A percentile compares a stretch with the other conserved stretches of the same genome.
Conservation (phyloP, 805 yeast species). For the Isabelozyma rhagii region DNA sequence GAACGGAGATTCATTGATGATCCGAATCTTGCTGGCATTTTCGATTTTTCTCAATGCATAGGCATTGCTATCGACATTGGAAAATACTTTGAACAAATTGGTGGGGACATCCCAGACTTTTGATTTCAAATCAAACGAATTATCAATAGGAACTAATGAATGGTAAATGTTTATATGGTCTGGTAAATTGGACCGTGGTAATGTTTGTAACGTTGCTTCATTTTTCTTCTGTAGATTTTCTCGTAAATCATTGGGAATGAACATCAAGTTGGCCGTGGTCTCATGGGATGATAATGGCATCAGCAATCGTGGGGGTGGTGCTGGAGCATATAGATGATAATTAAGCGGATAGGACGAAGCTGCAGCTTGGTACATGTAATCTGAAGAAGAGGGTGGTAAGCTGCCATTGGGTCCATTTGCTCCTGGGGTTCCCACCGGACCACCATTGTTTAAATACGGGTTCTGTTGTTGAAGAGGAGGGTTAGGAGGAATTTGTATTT, state of each 20-base stretch:
- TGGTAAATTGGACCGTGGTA: conserved; percentile 49
- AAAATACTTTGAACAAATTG: conserved; percentile 73
- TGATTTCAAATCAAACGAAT: conserved; percentile 27
- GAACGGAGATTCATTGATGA: conserved; percentile 53
- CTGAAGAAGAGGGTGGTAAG: conserved; percentile 13
- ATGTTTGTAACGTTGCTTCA: conserved; percentile 73
- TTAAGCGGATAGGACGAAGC: conserved; percentile 52
- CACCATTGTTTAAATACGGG: conserved; percentile 18
- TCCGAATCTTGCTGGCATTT: conserved; percentile 13
- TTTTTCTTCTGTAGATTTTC: conserved; percentile 69
- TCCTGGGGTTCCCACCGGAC: conserved; percentile 2
- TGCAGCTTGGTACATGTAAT: conserved; percentile 15
- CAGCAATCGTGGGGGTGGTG: conserved; percentile 71
- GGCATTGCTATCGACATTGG: conserved; percentile 72
- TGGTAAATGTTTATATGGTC: conserved; percentile 67
- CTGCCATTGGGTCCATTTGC: conserved; percentile 2
- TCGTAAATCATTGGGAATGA: conserved; percentile 69
- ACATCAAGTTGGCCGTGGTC: conserved; percentile 63
- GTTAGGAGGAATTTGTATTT: not conserved
- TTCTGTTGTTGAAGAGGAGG: conserved; percentile 7
- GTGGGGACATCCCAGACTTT: conserved; percentile 52
- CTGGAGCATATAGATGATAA: conserved; percentile 87
- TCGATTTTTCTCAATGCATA: conserved; percentile 78
- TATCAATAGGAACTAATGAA: conserved; percentile 79
- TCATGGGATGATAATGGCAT: conserved; percentile 66